Evolutionary conservation across 2,329 filamentous ascomycete genomes (phyloP), one percentile per base, ranked within the genome.

Genomic region (Epichloe hybrida): DNA sequence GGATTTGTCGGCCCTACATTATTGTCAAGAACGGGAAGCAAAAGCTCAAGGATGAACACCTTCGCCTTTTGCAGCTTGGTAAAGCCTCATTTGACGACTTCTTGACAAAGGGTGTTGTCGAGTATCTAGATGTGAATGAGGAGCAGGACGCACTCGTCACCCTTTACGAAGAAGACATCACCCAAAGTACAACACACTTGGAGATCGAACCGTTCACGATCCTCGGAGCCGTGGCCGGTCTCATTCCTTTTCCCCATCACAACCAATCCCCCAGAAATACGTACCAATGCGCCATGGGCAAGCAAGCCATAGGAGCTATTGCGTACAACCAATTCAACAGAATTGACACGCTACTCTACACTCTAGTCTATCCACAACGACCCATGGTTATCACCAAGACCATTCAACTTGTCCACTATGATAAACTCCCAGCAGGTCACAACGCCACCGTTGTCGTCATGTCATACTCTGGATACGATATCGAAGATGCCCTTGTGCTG

Each of bases 201-300:
- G 93, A 98, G 67, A 97, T 98, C 55, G 93, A 98, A 64, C 94
- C 94, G 0, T 98, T 98, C 64, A 98, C 93, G 1, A 84, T 98
- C 47, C 78, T 98, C 13, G 93, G 93, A 27, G 93, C 93, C 45
- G 93, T 98, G 27, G 93, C 93, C 39, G 93, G 93, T 42, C 75
- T 98, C 38, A 98, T 98, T 64, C 93, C 93, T 4, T 98, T 97
- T 63, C 93, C 93, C 8, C 93, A 98, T 66, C 93, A 98, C 73
- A 98, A 98, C 68, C 93, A 98, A 67, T 98, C 94, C 15, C 93
- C 93, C 9, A 80, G 93, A 76, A 98, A 98, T 65, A 98, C 93
- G 0, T 98, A 98, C 64, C 91, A 97, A 75, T 96, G 91, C 71
- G 93, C 93, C 70, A 98, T 98, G 93, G 93, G 93, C 79, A 98